These are phyloP conservation scores for Verticillium zaregamsianum DNA, from an alignment of 2,329 filamentous ascomycete genomes.

Conservation along the genomic window DNA sequence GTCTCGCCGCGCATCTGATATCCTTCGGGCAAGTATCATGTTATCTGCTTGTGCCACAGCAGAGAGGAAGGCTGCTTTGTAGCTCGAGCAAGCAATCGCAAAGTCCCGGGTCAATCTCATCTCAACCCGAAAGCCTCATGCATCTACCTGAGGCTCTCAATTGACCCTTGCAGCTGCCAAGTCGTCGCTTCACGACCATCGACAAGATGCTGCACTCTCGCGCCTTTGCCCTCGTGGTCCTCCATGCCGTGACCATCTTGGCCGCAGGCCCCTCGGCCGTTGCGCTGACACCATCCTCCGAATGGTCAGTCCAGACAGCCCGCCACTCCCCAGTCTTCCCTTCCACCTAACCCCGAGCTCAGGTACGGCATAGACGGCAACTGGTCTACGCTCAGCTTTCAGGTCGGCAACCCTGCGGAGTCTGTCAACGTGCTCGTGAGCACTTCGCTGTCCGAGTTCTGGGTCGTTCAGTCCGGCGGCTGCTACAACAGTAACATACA, in stretches of 20 bases:
- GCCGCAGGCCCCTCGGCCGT: constrained; percentile 11
- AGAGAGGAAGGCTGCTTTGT: background rate
- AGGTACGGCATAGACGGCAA: constrained; percentile 64
- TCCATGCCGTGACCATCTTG: constrained; percentile 5
- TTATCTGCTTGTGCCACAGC: background rate
- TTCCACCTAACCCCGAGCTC: constrained; percentile 8
- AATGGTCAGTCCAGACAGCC: constrained; percentile 6
- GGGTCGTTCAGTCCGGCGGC: constrained; percentile 58
- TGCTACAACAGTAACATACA: constrained; percentile 43
- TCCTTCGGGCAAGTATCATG: background rate
- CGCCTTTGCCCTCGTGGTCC: constrained; percentile 4
- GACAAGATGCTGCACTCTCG: background rate
- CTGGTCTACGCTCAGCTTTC: constrained; percentile 68
- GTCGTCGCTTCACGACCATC: background rate
- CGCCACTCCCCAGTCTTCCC: background rate
- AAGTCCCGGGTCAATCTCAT: background rate
- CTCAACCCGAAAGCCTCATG: background rate
- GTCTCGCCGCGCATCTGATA: background rate
- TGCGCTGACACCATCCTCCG: constrained; percentile 9
- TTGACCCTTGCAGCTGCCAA: background rate
- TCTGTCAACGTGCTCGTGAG: constrained; percentile 48
- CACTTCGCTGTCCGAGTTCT: constrained; percentile 67
- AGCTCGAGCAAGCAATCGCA: background rate
- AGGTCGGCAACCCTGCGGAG: constrained; percentile 39
- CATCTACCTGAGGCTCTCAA: background rate